These are phyloP conservation scores for Gomphus bonarii DNA, from an alignment of 1,284 basidiomycete genomes.

Conservation along the genomic window DNA sequence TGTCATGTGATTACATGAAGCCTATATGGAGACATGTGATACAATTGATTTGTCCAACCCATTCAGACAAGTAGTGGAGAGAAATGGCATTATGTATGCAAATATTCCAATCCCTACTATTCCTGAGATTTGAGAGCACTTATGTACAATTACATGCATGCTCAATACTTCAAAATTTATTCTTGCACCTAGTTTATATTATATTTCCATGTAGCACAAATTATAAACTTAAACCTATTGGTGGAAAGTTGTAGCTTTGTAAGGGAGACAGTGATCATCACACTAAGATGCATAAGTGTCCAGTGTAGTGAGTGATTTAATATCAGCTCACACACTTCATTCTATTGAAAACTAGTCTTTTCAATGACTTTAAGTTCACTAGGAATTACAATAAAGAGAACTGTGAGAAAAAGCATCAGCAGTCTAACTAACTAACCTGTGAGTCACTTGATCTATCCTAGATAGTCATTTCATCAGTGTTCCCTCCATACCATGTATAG, in stretches of 20 bases:
- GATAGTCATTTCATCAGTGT: too few relatives aligned
- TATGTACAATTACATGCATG: background rate
- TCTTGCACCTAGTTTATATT: background rate
- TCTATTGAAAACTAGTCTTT: background rate
- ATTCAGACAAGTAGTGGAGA: background rate
- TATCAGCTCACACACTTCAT: background rate
- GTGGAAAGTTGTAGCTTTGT: background rate
- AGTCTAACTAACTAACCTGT: too few relatives aligned
- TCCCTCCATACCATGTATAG: too few relatives aligned
- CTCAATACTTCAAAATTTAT: background rate
- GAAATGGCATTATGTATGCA: background rate
- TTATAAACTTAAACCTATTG: background rate
- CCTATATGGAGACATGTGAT: background rate
- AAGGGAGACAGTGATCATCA: background rate
- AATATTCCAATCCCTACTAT: background rate
- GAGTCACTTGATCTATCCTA: too few relatives aligned
- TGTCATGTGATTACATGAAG: background rate
- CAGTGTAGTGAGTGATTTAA: background rate
- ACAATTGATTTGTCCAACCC: background rate
- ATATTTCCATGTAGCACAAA: background rate
- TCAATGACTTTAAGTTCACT: background rate
- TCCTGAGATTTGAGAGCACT: background rate
- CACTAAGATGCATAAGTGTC: background rate
- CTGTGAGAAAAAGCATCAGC: background rate
- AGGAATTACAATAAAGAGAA: background rate